Evolutionary conservation across 441 rosid genomes (phyloP).

Genomic region (Corymbia calophylla): DNA sequence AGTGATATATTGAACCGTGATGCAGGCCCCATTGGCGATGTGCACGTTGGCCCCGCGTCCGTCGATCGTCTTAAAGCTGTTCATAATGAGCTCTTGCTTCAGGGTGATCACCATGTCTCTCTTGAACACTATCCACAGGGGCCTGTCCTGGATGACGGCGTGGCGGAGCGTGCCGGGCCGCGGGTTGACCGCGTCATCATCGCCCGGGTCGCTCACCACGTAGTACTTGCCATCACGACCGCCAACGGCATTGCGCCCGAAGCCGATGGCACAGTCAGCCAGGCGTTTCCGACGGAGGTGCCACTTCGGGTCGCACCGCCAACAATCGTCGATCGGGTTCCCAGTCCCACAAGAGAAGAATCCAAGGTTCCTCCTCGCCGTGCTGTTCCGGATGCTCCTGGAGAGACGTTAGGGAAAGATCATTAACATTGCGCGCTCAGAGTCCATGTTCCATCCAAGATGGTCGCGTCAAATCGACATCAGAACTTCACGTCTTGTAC

Average conservation of each 20-base stretch:
- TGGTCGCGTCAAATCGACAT: background rate
- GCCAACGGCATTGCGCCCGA: slow-evolving; percentile 60
- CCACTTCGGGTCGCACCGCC: slow-evolving; percentile 58
- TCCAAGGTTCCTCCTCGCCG: slow-evolving; percentile 55
- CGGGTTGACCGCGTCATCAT: slow-evolving; percentile 45
- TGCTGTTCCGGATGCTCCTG: slow-evolving; percentile 48
- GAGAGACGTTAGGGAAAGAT: background rate
- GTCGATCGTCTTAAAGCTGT: slow-evolving; percentile 69
- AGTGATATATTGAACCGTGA: slow-evolving; percentile 52
- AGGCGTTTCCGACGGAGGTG: slow-evolving; percentile 32
- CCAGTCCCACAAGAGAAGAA: slow-evolving; percentile 61
- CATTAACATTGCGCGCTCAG: background rate
- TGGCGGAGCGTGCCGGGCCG: slow-evolving; percentile 60
- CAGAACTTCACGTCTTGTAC: background rate
- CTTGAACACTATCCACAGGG: slow-evolving; percentile 61
- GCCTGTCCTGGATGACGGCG: slow-evolving; percentile 58
- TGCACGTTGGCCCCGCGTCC: slow-evolving; percentile 59
- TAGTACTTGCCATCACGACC: slow-evolving; percentile 61
- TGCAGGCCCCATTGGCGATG: slow-evolving; percentile 57
- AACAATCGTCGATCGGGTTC: slow-evolving; percentile 64
- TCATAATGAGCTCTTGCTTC: slow-evolving; percentile 62
- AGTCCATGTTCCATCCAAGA: background rate
- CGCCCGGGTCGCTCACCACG: slow-evolving; percentile 41
- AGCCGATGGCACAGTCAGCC: slow-evolving; percentile 57
- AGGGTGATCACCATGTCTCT: slow-evolving; percentile 57